phyloP scores from a whole-genome alignment of 257 asterid species.

The Primulina eburnea region DNA sequence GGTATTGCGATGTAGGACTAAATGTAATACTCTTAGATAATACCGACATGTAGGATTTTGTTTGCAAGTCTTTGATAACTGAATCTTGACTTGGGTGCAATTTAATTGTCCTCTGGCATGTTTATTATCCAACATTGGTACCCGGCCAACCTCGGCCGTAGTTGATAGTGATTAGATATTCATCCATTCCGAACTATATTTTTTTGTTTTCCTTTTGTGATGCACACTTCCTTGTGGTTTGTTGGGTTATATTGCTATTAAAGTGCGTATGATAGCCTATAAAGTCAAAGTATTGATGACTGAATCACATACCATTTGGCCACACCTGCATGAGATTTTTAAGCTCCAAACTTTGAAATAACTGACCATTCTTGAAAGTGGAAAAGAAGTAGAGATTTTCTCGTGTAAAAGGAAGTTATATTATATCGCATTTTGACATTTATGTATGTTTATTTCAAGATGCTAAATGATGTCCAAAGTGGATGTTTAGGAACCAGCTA shows the following conservation, averaged over 20 bases:
- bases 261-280: not conserved
- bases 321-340: not conserved
- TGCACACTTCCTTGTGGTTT: not conserved
- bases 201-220: not conserved
- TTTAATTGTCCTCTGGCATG: not conserved
- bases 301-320: too few species aligned
- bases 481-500: too few species aligned
- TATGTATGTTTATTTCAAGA: too few species aligned
- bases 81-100: not conserved
- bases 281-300: not conserved
- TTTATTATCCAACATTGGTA: not conserved
- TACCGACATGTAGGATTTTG: not conserved
- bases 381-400: not conserved
- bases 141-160: not conserved
- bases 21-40: too few species aligned
- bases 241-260: not conserved
- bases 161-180: not conserved
- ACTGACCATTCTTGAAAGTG: not conserved
- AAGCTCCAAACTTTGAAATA: not conserved
- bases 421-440: not conserved
- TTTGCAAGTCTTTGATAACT: not conserved
- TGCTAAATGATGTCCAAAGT: too few species aligned
- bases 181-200: not conserved
- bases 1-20: too few species aligned
- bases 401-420: not conserved